phyloP scores from a whole-genome alignment of 2,329 filamentous ascomycete species.

The Trichoderma koningii region DNA sequence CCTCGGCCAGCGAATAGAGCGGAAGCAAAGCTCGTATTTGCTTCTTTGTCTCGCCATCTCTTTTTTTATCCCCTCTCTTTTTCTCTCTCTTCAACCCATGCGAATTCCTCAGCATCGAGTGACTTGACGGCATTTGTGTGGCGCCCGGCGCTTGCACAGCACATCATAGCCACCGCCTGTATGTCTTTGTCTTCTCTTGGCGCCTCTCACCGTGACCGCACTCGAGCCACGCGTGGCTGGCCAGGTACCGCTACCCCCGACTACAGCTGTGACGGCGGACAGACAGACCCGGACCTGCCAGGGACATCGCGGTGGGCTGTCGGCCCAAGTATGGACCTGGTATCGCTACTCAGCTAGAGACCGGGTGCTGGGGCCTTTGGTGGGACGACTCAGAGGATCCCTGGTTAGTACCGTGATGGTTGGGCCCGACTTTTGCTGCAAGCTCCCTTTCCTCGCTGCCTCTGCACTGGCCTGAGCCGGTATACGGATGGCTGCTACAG shows the following conservation, averaged over 20 bases:
- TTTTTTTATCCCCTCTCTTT: not conserved
- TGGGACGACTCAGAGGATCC: slow-evolving; percentile 17
- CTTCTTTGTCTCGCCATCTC: slow-evolving; percentile 3
- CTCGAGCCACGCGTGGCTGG: slow-evolving; percentile 17
- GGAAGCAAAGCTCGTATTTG: slow-evolving; percentile 20
- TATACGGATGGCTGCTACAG: not conserved
- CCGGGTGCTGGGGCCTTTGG: slow-evolving; percentile 8
- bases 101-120: too few relatives aligned
- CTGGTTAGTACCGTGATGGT: slow-evolving; percentile 17
- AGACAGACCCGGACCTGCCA: not conserved
- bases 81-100: not conserved
- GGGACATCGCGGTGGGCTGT: not conserved
- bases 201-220: not conserved
- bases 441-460: not conserved
- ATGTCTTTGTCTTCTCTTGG: not conserved
- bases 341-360: slow-evolving; percentile 11
- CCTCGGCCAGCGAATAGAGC: slow-evolving; percentile 15
- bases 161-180: not conserved
- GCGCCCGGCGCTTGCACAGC: slow-evolving; percentile 3
- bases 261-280: not conserved
- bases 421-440: slow-evolving; percentile 5
- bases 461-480: not conserved
- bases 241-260: slow-evolving; percentile 5
- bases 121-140: slow-evolving; percentile 1
- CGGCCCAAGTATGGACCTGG: not conserved